Base-by-base conservation (phyloP, 1,284 basidiomycete species). In the Sanghuangporus weigelae region DNA sequence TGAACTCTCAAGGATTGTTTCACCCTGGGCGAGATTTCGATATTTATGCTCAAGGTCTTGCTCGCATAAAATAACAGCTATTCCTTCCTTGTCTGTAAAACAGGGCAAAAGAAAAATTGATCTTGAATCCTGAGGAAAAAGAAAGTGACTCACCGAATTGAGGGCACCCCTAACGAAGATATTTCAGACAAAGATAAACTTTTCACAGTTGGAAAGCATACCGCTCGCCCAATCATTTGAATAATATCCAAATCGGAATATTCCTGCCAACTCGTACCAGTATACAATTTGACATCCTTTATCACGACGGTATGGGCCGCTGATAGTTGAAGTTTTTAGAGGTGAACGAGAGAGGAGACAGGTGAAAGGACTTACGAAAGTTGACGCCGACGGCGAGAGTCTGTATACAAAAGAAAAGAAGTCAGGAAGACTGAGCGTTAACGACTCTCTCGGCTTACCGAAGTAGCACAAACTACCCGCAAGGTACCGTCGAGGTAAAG, bases 331-430 rank as follows among this genome's bases (percentile, higher is more conserved):
- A 42, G 21, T 63, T 26, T 12, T 44, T 5, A 44, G 42, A 35
- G 31, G 50, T 23, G 5, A 12, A 46, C 7, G 19, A 6, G 7
- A n/a, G 50, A 26, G 61, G 26, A 40, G 44, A 49, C 8, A 49
- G 51, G 26, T 10, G 7, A 40, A 55, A 26, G 3, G 36, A 75
- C 87, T 68, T 70, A 92, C 91, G 91, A 65, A 96, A 76, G 70
- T 96, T 96, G 39, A 96, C 90, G 0, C 94, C 93, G 48, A 94
- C 91, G 2, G 94, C 93, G 44, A 96, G 77, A 10, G 93, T 96
- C 86, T 93, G 49, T 57, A 49, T 38, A 53, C n/a, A 35, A 42
- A 50, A 48, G 64, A 46, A 46, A 59, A 35, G 31, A 16, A 55
- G 31, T 16, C 48, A 63, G 59, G 26, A 23, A 51, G 23, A 26